A percentile compares a stretch with the other conserved stretches of the same genome.
phyloP scores from a whole-genome alignment of 2,329 filamentous ascomycete genomes.

The Pseudocercospora pini-densiflorae region DNA sequence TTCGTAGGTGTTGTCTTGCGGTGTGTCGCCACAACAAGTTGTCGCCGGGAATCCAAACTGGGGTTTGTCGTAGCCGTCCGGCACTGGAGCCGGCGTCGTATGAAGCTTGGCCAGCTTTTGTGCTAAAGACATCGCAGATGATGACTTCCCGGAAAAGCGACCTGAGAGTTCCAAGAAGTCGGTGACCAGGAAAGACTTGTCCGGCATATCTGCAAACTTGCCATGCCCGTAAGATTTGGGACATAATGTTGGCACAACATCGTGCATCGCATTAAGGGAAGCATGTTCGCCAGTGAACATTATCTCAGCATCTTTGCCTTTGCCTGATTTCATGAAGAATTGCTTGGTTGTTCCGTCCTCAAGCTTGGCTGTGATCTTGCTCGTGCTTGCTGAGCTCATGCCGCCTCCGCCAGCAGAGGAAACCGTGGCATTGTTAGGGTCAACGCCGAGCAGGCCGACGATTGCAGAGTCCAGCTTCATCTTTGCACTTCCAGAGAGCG shows the following conservation, averaged over 20 bases:
- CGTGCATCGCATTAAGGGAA: conserved; percentile 81
- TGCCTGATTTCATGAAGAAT: conserved; percentile 76
- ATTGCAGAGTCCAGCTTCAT: conserved; percentile 68
- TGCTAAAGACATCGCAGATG: conserved; percentile 63
- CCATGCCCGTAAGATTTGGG: conserved; percentile 78
- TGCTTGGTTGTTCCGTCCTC: conserved; percentile 55
- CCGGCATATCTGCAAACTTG: conserved; percentile 50
- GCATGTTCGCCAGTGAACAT: conserved; percentile 84
- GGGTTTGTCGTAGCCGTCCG: conserved; percentile 61
- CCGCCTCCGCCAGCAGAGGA: conserved; percentile 67
- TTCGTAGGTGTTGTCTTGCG: conserved; percentile 76
- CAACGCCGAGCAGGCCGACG: conserved; percentile 62
- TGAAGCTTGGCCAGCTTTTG: conserved; percentile 80
- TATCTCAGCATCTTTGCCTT: conserved; percentile 60
- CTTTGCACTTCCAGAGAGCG: conserved; percentile 15
- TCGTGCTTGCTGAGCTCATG: conserved; percentile 67
- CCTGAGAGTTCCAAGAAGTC: conserved; percentile 75
- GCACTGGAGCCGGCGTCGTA: conserved; percentile 71
- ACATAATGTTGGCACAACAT: conserved; percentile 73
- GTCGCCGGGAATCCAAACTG: conserved; percentile 83
- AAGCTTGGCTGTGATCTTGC: conserved; percentile 57
- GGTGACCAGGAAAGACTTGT: conserved; percentile 66
- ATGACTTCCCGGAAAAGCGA: conserved; percentile 33
- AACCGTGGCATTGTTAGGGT: conserved; percentile 60
- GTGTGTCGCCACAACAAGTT: conserved; percentile 85